phyloP scores from a whole-genome alignment of 176 grass and related monocot genomes.

The Poa annua region DNA sequence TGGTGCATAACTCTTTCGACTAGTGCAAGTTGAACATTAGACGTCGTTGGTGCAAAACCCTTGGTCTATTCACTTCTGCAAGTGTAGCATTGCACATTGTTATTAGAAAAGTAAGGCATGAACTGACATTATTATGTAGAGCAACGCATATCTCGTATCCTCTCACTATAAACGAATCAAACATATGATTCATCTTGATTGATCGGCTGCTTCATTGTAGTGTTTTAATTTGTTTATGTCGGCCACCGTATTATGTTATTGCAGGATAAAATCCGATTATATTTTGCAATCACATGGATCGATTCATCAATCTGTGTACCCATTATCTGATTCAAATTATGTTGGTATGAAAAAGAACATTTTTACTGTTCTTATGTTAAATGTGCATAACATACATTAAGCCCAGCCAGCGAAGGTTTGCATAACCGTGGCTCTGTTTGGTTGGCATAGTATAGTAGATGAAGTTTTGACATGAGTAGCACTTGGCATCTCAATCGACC shows the following conservation, averaged over 20 bases:
- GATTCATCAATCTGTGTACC: not conserved
- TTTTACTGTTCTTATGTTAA: not conserved
- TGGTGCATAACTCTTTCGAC: not conserved
- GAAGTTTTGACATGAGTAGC: not conserved
- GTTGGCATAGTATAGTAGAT: not conserved
- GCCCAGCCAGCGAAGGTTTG: not conserved
- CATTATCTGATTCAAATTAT: not conserved
- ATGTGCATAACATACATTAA: not conserved
- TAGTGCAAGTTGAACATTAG: not conserved
- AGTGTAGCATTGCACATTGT: not conserved
- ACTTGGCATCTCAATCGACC: conserved; percentile 6
- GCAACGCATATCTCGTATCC: not conserved
- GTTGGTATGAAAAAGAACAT: not conserved
- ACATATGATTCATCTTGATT: not conserved
- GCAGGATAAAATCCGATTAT: not conserved
- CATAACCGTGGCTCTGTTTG: not conserved
- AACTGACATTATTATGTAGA: not conserved
- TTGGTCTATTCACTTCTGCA: not conserved
- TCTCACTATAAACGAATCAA: not conserved
- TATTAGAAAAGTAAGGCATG: not conserved
- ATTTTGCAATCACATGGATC: not conserved
- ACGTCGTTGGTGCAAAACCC: not conserved
- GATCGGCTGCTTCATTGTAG: not conserved
- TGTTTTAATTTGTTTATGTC: not conserved
- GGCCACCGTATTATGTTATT: not conserved